Conservation (phyloP, 2,329 filamentous ascomycete genomes). For the Chalara sp. region DNA sequence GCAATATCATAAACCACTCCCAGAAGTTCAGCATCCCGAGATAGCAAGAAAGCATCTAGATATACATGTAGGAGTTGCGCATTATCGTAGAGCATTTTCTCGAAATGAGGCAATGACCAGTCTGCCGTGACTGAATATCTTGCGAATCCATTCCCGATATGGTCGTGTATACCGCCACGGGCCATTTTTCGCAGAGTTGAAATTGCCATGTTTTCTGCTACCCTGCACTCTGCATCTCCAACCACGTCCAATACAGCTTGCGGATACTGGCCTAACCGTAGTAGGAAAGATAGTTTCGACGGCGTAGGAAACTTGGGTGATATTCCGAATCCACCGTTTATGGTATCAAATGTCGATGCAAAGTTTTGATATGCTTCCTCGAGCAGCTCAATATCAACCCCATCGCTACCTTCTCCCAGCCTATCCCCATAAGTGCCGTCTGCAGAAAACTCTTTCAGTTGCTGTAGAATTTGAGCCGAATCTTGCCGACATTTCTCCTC, state of each 20-base stretch:
- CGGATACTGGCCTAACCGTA: conserved; percentile 68
- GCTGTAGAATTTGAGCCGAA: conserved; percentile 72
- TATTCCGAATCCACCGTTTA: conserved; percentile 71
- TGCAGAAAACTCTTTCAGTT: conserved; percentile 80
- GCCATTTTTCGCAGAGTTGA: conserved; percentile 75
- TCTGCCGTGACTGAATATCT: conserved; percentile 86
- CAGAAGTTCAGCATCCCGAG: conserved; percentile 59
- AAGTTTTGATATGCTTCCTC: conserved; percentile 87
- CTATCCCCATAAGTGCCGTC: conserved; percentile 63
- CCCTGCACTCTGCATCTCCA: conserved; percentile 68
- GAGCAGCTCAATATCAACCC: conserved; percentile 80
- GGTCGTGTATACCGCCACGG: conserved; percentile 64
- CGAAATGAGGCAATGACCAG: conserved; percentile 93
- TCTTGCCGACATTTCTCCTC: conserved; percentile 77
- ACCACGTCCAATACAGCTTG: conserved; percentile 75
- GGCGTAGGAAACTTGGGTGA: conserved; percentile 90
- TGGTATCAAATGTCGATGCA: conserved; percentile 68
- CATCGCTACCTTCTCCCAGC: conserved; percentile 46
- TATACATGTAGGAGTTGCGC: conserved; percentile 78
- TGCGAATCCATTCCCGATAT: conserved; percentile 71
- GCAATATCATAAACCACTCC: conserved; percentile 75
- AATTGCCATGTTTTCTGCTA: conserved; percentile 72
- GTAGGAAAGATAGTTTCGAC: conserved; percentile 73
- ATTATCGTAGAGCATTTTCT: conserved; percentile 95
- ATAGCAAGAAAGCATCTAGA: conserved; percentile 70